phyloP scores from a whole-genome alignment of 2,329 filamentous ascomycete species.

The Aureobasidium sp. region DNA sequence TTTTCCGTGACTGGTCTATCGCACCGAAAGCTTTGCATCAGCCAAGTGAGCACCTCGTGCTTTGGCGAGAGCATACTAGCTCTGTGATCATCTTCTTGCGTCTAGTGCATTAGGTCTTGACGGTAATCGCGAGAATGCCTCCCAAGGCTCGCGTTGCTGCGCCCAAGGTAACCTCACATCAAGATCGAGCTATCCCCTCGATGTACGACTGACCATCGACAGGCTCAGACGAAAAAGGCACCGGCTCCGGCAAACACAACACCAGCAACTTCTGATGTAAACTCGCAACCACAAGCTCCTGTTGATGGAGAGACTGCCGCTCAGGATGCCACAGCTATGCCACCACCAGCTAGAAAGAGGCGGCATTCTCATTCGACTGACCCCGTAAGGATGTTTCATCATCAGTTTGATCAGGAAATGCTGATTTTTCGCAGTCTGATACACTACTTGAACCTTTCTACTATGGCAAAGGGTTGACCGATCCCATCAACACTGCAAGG shows the following conservation, averaged over 20 bases:
- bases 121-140: neutral
- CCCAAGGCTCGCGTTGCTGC: slow-evolving; percentile 9
- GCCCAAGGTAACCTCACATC: slow-evolving; percentile 2
- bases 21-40: slow-evolving; percentile 6
- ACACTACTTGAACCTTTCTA: slow-evolving; percentile 62
- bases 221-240: slow-evolving; percentile 11
- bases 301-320: neutral
- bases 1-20: slow-evolving; percentile 12
- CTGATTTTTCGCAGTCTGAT: slow-evolving; percentile 29
- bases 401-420: neutral
- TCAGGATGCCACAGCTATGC: slow-evolving; percentile 2
- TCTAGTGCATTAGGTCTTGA: neutral
- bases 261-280: neutral
- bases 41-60: neutral
- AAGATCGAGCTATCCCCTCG: neutral
- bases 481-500: slow-evolving; percentile 58
- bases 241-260: slow-evolving; percentile 9
- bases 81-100: neutral
- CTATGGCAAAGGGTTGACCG: slow-evolving; percentile 56
- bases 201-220: neutral
- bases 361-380: slow-evolving; percentile 14
- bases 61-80: slow-evolving; percentile 1
- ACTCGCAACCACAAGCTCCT: neutral
- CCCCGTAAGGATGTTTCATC: neutral
- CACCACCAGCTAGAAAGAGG: slow-evolving; percentile 3